Conservation (phyloP, 2,329 filamentous ascomycete species). For the Stachybotrys chartarum region DNA sequence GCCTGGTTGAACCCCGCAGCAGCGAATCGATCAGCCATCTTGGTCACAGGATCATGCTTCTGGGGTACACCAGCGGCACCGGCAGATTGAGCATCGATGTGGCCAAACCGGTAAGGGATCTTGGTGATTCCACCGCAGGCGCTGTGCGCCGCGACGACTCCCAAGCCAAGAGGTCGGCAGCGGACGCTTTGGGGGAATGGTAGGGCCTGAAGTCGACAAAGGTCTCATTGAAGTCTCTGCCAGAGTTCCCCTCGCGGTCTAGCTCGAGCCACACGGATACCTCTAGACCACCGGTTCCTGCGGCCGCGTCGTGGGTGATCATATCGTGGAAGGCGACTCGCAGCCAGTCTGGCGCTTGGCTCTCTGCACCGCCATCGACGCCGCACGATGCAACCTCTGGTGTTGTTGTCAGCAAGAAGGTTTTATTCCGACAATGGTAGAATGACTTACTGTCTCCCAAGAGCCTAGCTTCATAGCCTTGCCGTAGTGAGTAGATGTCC, state of each 20-base stretch:
- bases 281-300: conserved; percentile 15
- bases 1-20: conserved; percentile 21
- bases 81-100: conserved; percentile 20
- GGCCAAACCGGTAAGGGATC: conserved; percentile 21
- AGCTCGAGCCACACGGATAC: conserved; percentile 17
- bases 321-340: conserved; percentile 17
- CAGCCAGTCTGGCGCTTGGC: conserved; percentile 15
- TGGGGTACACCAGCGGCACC: conserved; percentile 23
- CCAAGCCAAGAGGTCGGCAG: conserved; percentile 24
- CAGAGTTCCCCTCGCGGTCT: conserved; percentile 14
- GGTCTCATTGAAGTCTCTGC: conserved; percentile 15
- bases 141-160: conserved; percentile 26
- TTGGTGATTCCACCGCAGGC: conserved; percentile 23
- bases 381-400: neutral
- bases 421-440: neutral
- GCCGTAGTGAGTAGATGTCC: neutral
- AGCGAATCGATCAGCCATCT: conserved; percentile 17
- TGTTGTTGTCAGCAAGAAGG: neutral
- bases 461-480: neutral
- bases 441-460: neutral
- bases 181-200: conserved; percentile 12
- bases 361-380: neutral
- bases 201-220: conserved; percentile 13
- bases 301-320: conserved; percentile 10
- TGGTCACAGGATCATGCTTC: conserved; percentile 17